A percentile compares a stretch with the other conserved stretches of the same genome.
These are phyloP conservation scores for Aegilops bicornis DNA, from an alignment of 176 grass and related monocot species.

Conservation along the genomic window DNA sequence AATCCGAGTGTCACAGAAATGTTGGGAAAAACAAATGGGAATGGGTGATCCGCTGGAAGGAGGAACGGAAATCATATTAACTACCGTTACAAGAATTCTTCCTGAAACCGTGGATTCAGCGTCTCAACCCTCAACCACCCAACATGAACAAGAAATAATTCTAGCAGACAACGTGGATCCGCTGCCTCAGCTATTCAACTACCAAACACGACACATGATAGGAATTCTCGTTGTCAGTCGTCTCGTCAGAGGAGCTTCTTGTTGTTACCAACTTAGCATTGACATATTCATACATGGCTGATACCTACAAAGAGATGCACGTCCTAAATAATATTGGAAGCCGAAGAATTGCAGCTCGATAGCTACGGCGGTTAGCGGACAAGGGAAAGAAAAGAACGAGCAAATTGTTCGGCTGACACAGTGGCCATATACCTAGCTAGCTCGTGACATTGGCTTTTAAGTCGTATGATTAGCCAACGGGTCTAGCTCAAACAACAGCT, in stretches of 20 bases:
- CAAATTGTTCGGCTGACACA: background rate
- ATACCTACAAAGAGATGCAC: background rate
- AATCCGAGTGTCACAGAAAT: background rate
- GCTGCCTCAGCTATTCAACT: too few species aligned
- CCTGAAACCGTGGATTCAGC: constrained; percentile 6
- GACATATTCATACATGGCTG: background rate
- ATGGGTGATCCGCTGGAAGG: background rate
- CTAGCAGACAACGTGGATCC: too few species aligned
- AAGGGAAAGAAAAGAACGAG: background rate
- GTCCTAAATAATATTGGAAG: background rate
- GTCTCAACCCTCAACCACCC: constrained; percentile 25
- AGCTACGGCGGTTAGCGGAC: background rate
- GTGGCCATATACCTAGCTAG: background rate
- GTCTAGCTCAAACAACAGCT: background rate
- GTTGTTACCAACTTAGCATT: constrained; percentile 10
- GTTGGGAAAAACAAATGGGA: constrained; percentile 12
- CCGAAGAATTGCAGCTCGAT: background rate
- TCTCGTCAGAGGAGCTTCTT: too few species aligned
- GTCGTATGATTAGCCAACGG: background rate
- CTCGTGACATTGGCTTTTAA: too few species aligned
- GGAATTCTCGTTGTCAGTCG: too few species aligned
- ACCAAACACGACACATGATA: background rate
- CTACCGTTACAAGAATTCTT: background rate
- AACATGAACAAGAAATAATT: constrained; percentile 11
- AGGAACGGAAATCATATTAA: too few species aligned